phyloP scores from a whole-genome alignment of 768 basidiomycete species.

The Holtermannia corniformis region DNA sequence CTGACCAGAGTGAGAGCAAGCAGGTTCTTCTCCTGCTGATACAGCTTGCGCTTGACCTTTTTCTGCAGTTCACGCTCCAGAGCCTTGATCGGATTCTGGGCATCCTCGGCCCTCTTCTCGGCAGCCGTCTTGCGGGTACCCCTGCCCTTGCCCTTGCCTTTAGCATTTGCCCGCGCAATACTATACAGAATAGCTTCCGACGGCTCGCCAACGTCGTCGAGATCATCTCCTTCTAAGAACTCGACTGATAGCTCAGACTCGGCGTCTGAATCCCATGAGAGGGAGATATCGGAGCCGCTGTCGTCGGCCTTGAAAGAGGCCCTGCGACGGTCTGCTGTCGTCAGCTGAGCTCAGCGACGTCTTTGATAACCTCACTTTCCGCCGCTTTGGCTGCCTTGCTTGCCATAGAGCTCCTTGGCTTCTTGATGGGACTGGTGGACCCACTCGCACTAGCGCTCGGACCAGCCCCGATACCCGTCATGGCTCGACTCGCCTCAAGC shows the following conservation, averaged over 20 bases:
- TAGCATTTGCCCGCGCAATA: background rate
- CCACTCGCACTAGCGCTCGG: background rate
- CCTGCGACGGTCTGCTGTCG: background rate
- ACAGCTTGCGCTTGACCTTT: constrained; percentile 64
- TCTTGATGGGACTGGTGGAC: background rate
- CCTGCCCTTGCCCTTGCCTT: constrained; percentile 10
- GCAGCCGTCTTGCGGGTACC: constrained; percentile 20
- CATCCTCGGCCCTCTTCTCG: constrained; percentile 28
- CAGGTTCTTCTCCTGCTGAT: constrained; percentile 50
- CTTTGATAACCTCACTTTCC: constrained; percentile 15
- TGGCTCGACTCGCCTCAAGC: constrained; percentile 6
- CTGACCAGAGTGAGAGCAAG: constrained; percentile 32
- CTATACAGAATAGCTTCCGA: background rate
- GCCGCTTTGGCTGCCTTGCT: constrained; percentile 12
- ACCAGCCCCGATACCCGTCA: constrained; percentile 1
- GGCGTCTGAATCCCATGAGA: constrained; percentile 5
- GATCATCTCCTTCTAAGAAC: background rate
- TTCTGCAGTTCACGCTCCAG: constrained; percentile 44
- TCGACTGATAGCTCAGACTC: constrained; percentile 1
- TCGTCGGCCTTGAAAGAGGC: constrained; percentile 3
- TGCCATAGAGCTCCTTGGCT: background rate
- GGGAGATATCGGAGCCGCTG: constrained; percentile 5
- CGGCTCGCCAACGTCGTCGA: too few species aligned
- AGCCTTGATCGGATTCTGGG: constrained; percentile 16
- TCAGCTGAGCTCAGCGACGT: too few species aligned